Percentiles rank a stretch among this genome's conserved stretches.
These are phyloP conservation scores for Microcos paniculata DNA, from an alignment of 345 rosid genomes.

Conservation along the genomic window DNA sequence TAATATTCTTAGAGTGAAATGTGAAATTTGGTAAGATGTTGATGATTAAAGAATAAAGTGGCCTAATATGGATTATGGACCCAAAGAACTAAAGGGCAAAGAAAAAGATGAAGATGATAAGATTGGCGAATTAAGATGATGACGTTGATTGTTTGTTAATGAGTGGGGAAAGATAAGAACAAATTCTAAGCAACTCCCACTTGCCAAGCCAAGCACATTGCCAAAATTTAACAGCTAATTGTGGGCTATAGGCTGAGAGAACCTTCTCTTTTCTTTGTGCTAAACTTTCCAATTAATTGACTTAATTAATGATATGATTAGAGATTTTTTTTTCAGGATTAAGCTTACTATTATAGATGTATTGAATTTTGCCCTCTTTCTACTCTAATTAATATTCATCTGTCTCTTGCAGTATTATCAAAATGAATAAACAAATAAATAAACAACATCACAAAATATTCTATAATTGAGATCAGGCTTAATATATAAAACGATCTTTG, in stretches of 20 bases:
- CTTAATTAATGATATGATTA: no score
- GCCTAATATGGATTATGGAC: neutral
- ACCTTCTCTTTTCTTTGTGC: neutral
- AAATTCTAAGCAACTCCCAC: neutral
- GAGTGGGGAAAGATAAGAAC: conserved; percentile 2
- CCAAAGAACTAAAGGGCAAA: neutral
- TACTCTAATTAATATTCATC: neutral
- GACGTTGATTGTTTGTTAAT: neutral
- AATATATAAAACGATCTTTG: no score
- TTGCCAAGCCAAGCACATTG: neutral
- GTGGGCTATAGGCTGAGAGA: neutral
- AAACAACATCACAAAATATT: no score
- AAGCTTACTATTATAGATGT: no score
- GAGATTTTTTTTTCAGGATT: no score
- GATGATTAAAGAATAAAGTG: neutral
- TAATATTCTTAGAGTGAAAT: neutral
- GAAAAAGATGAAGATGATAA: no score
- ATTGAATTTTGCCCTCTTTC: no score
- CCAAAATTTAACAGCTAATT: neutral
- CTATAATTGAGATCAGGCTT: no score
- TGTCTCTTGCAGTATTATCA: neutral
- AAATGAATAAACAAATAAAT: neutral
- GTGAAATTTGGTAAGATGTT: neutral
- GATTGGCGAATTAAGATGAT: neutral
- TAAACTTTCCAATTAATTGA: neutral